phyloP scores from a whole-genome alignment of 2,329 filamentous ascomycete species.

The Rhynchosporium secalis region DNA sequence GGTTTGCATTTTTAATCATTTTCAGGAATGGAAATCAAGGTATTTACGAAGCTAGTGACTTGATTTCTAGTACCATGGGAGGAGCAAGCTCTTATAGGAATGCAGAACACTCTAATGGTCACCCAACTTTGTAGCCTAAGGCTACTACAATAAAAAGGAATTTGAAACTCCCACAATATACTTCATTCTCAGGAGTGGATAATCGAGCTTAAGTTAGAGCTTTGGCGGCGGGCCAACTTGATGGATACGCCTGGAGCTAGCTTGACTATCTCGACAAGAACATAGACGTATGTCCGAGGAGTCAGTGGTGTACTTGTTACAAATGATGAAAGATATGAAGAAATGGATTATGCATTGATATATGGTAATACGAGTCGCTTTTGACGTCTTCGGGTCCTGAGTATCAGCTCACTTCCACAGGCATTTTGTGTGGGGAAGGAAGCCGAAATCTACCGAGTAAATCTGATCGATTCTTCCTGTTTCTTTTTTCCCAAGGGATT shows the following conservation, averaged over 20 bases:
- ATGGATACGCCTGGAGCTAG: conserved; percentile 1
- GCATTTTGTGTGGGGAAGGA: conserved; percentile 3
- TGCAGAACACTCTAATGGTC: too few relatives aligned
- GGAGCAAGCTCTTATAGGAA: too few relatives aligned
- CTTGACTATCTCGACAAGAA: not conserved
- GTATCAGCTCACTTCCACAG: not conserved
- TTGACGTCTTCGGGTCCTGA: not conserved
- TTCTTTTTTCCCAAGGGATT: not conserved
- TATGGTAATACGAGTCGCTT: conserved; percentile 8
- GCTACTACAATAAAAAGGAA: too few relatives aligned
- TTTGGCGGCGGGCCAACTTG: conserved; percentile 10
- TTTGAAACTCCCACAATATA: not conserved
- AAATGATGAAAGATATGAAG: conserved; percentile 11
- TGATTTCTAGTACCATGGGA: too few relatives aligned
- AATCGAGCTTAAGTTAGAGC: conserved; percentile 31
- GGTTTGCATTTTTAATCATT: too few relatives aligned
- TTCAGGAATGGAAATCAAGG: too few relatives aligned
- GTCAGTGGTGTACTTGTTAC: conserved; percentile 1
- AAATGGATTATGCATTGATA: conserved; percentile 13
- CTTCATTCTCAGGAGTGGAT: conserved; percentile 15
- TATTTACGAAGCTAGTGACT: too few relatives aligned
- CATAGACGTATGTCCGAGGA: conserved; percentile 14
- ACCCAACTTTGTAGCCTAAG: too few relatives aligned
- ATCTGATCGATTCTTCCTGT: too few relatives aligned
- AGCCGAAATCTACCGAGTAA: not conserved